Evolutionary conservation across 352 stramenopile genomes (phyloP), one percentile per base, ranked within the genome.

Genomic region (Phytophthora hibernalis): DNA sequence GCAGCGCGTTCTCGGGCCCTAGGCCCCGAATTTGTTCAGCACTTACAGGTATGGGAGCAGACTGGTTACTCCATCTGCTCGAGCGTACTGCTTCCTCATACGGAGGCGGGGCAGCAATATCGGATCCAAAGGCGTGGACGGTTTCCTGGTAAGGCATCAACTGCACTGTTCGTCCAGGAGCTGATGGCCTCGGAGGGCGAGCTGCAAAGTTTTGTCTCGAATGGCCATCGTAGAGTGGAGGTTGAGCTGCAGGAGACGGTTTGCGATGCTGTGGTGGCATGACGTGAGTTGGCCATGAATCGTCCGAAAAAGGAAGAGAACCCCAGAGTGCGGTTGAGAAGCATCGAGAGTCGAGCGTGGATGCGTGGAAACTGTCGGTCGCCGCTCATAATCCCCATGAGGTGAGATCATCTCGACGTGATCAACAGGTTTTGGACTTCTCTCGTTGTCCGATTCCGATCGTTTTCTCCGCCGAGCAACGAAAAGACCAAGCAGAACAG

Each of bases 391-490:
- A 15, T 28, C 28, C 22, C 53, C 22, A 5, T 20, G 45, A 16
- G 65, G 66, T 13, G 60, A 59, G 18, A 59, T 28, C 33, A 70
- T 30, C 50, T 61, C 65, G 35, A 57, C 35, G 33, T 70, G 60
- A 0, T 66, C 42, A 20, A 45, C 10, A 5, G 6, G 30, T 28
- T 69, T 69, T 8, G 53, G 53, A 37, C 31, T 52, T 18, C 8
- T 54, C 33, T 28, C 12, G 40, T 64, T 50, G 10, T 64, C 48
- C 7, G 52, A 61, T 15, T 65, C 49, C 5, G 42, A 38, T 8
- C 9, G 43, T 40, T 58, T 68, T 51, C 31, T 37, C 35, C 61
- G 54, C 40, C 54, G 42, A 48, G 31, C 40, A 22, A 73, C 13
- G n/a, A 68, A 59, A 4, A 69, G 18, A 2, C 30, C 52, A 13